Evolutionary conservation across 495 filamentous ascomycete species (phyloP).

Genomic region (Xylaria acuta): DNA sequence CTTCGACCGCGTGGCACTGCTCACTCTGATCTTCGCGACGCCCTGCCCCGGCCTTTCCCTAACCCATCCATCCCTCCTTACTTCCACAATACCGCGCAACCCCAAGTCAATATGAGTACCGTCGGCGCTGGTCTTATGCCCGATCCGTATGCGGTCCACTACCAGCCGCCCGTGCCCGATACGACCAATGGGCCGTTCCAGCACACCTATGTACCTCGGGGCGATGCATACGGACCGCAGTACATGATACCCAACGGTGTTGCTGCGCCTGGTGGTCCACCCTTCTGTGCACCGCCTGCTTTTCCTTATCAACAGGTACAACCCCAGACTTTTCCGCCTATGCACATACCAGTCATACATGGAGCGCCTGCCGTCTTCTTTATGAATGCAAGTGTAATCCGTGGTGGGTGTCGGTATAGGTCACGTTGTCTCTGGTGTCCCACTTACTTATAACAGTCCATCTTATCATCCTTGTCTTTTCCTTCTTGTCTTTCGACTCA

Average conservation of each 20-base stretch:
- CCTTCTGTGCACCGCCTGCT: conserved; percentile 22
- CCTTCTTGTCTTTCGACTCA: background rate
- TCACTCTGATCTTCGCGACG: conserved; percentile 2
- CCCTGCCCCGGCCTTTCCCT: conserved; percentile 6
- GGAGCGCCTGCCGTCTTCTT: conserved; percentile 14
- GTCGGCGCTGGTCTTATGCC: conserved; percentile 32
- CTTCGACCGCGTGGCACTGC: conserved; percentile 4
- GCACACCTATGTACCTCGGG: conserved; percentile 54
- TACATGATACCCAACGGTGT: background rate
- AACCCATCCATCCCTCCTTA: conserved; percentile 23
- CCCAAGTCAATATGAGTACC: conserved; percentile 23
- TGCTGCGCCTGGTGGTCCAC: background rate
- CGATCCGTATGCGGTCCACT: conserved; percentile 44
- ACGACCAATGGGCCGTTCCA: conserved; percentile 51
- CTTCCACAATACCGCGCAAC: conserved; percentile 18
- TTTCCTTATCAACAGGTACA: conserved; percentile 32
- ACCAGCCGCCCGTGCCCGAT: conserved; percentile 55
- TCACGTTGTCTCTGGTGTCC: background rate
- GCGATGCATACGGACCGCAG: conserved; percentile 36
- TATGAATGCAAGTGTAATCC: conserved; percentile 38
- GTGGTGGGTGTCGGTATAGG: conserved; percentile 1
- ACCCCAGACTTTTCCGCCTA: conserved; percentile 31
- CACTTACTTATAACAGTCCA: background rate
- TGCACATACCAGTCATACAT: conserved; percentile 22
- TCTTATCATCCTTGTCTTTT: background rate